A percentile compares a stretch with the other conserved stretches of the same genome.
phyloP scores from a whole-genome alignment of 2,329 filamentous ascomycete genomes.

The Bipolaris gigantea region DNA sequence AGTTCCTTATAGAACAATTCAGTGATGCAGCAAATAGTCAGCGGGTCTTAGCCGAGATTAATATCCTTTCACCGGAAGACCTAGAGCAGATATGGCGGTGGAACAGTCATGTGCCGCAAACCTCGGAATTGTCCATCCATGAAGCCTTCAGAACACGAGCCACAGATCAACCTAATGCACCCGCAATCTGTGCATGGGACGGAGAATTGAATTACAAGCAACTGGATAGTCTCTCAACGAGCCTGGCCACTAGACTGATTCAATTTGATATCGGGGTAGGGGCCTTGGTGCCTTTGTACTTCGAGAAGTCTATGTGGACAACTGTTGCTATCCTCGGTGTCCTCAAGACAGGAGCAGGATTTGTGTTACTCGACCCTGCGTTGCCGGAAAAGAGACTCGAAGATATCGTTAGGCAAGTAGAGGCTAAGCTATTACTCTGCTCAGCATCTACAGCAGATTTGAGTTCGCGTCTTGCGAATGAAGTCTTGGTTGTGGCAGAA shows the following conservation, averaged over 20 bases:
- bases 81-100: neutral
- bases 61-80: neutral
- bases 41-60: neutral
- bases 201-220: constrained; percentile 18
- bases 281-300: constrained; percentile 8
- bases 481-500: too few species aligned
- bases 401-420: constrained; percentile 29
- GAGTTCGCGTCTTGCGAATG: too few species aligned
- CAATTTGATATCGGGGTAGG: constrained; percentile 10
- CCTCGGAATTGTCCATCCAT: constrained; percentile 5
- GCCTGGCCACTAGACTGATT: constrained; percentile 13
- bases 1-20: too few species aligned
- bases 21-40: constrained; percentile 15
- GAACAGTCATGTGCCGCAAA: neutral
- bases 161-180: constrained; percentile 1
- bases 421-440: neutral
- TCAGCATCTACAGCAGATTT: too few species aligned
- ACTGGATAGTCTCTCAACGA: constrained; percentile 9
- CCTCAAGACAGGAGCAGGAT: constrained; percentile 48
- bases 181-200: constrained; percentile 19
- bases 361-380: constrained; percentile 23
- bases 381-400: constrained; percentile 34
- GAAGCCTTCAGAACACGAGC: neutral
- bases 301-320: constrained; percentile 23
- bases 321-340: constrained; percentile 45